Evolutionary conservation across 768 basidiomycete species (phyloP), one percentile per base, ranked within the genome.

Genomic region (Kwoniella botswanensis): DNA sequence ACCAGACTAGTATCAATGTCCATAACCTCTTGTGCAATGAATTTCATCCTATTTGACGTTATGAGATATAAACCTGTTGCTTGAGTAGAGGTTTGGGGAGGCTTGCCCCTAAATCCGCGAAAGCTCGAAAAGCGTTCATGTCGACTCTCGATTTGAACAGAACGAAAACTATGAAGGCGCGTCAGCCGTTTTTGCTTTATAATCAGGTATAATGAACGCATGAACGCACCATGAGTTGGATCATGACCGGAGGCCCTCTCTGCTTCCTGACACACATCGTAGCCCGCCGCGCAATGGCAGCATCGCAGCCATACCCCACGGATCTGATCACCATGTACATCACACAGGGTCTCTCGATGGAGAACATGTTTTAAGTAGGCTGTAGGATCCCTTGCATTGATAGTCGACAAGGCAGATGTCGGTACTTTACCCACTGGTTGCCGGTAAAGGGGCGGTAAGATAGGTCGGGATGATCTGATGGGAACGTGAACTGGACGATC

Each of bases 271-370:
- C 95, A 97, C n/a, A 96, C 85, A 80, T 98, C 95, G 74, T 88
- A 90, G 6, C 82, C 82, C 4, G 71, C 76, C 0, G 87, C 87
- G 78, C 94, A 97, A 79, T 93, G 93, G 4, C 89, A 93, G 78
- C 95, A 98, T 74, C 91, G 88, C 84, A 90, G 92, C 95, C 95
- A 98, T 74, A 89, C 88, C 17, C 95, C 95, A n/a, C 86, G 84
- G 65, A 97, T 95, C 61, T 86, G 87, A 26, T 86, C 87, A 86
- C 93, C 88, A 82, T 95, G 95, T 56, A 90, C 88, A 84, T 98
- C 95, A 75, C 95, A 98, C 6, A 93, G 83, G 6, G 93, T 91
- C 85, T 82, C 80, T 13, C 67, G 50, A 65, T 83, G 82, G n/a
- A 79, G 62, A 3, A 83, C 71, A 65, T 79, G 75, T 35, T 71